Conservation (phyloP, 495 filamentous ascomycete genomes). For the Aspergillus conjunctus region DNA sequence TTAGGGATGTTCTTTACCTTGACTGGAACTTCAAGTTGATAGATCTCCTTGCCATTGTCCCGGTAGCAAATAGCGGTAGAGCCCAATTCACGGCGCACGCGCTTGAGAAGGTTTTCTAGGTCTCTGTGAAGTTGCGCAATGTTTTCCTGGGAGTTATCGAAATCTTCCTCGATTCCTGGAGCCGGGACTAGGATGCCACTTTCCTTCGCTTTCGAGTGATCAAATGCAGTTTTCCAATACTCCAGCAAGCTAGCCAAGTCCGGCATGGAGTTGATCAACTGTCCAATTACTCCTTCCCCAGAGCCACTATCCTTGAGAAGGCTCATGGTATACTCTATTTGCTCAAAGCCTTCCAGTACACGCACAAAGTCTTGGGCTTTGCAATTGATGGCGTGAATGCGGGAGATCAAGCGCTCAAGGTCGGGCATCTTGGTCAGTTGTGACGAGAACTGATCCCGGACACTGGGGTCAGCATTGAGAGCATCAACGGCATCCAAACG, state of each 20-base stretch:
- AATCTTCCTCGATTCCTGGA: conserved; percentile 88
- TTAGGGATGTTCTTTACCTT: conserved; percentile 81
- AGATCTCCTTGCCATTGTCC: conserved; percentile 95
- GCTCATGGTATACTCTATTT: conserved; percentile 88
- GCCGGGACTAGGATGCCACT: conserved; percentile 80
- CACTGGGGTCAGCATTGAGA: conserved; percentile 75
- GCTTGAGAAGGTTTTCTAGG: conserved; percentile 70
- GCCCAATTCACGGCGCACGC: conserved; percentile 65
- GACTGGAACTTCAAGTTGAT: conserved; percentile 89
- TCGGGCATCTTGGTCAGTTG: conserved; percentile 91
- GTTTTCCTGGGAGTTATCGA: conserved; percentile 79
- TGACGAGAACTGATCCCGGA: conserved; percentile 81
- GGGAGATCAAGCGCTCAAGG: conserved; percentile 89
- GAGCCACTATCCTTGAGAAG: conserved; percentile 68
- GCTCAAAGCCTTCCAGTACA: conserved; percentile 97
- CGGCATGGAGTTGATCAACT: conserved; percentile 82
- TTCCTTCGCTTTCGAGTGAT: conserved; percentile 76
- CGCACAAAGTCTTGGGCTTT: conserved; percentile 87
- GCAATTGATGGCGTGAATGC: conserved; percentile 88
- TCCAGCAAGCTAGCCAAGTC: conserved; percentile 70
- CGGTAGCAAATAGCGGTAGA: conserved; percentile 75
- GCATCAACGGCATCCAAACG: conserved; percentile 95
- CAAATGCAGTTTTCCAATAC: conserved; percentile 92
- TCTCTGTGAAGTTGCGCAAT: conserved; percentile 72
- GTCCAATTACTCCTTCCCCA: conserved; percentile 80